A percentile compares a stretch with the other conserved stretches of the same genome.
phyloP scores from a whole-genome alignment of 2,329 filamentous ascomycete species.

The Aspergillus calidoustus region DNA sequence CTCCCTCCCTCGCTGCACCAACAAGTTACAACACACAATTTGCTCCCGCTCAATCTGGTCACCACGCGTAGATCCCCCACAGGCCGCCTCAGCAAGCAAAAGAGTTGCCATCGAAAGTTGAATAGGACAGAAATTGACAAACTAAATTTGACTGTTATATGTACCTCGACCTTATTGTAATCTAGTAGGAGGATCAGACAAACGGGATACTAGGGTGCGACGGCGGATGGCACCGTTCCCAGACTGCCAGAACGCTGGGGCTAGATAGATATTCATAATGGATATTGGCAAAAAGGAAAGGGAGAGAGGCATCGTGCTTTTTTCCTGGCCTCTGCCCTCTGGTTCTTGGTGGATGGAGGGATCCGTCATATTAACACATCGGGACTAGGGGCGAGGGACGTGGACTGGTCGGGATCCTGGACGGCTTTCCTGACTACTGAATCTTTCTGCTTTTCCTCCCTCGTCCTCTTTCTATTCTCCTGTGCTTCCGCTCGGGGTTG shows the following conservation, averaged over 20 bases:
- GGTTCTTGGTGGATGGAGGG: conserved; percentile 38
- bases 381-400: conserved; percentile 44
- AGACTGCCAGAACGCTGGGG: conserved; percentile 13
- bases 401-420: conserved; percentile 41
- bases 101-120: background rate
- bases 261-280: background rate
- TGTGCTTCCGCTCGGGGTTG: conserved; percentile 24
- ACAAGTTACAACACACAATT: background rate
- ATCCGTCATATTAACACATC: conserved; percentile 49
- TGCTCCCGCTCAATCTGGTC: conserved; percentile 21
- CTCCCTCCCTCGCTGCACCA: conserved; percentile 23
- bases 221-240: conserved; percentile 7
- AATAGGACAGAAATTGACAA: background rate
- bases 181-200: background rate
- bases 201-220: conserved; percentile 1
- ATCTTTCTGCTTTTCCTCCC: conserved; percentile 19
- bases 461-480: conserved; percentile 18
- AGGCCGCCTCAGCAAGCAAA: conserved; percentile 18
- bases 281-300: conserved; percentile 2
- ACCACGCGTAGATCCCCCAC: conserved; percentile 25
- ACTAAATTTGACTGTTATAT: background rate
- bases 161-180: background rate
- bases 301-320: conserved; percentile 17
- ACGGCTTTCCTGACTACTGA: conserved; percentile 32
- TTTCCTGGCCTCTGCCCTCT: conserved; percentile 19